Percentiles rank a stretch among this genome's conserved stretches.
These are phyloP conservation scores for Leccinum pellstonianum DNA, from an alignment of 768 basidiomycete species.

Conservation along the genomic window DNA sequence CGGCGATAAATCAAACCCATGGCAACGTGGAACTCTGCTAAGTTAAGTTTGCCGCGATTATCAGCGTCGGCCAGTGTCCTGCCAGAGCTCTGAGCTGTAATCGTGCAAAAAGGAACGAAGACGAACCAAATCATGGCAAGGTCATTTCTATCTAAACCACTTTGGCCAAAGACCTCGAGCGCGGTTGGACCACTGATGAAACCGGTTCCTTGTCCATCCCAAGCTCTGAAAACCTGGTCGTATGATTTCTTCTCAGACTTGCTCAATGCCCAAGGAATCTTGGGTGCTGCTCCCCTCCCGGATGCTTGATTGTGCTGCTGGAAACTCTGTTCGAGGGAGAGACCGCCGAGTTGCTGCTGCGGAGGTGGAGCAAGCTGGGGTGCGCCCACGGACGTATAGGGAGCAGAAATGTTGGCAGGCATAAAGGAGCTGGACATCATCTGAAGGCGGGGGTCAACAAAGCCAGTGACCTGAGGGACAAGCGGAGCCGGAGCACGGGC, in stretches of 20 bases:
- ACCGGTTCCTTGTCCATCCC: constrained; percentile 79
- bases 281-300: constrained; percentile 60
- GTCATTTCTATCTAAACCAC: constrained; percentile 85
- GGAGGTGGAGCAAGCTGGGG: constrained; percentile 61
- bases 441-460: constrained; percentile 76
- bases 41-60: constrained; percentile 92
- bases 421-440: constrained; percentile 94
- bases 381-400: constrained; percentile 55
- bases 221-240: constrained; percentile 94
- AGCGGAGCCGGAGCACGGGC: constrained; percentile 46
- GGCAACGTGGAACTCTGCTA: constrained; percentile 96
- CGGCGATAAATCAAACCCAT: constrained; percentile 98
- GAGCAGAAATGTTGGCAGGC: constrained; percentile 66
- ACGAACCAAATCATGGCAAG: constrained; percentile 90
- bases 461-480: constrained; percentile 76
- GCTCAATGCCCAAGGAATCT: constrained; percentile 82
- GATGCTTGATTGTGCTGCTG: constrained; percentile 82
- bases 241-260: constrained; percentile 96
- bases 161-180: constrained; percentile 90
- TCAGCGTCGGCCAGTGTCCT: constrained; percentile 93
- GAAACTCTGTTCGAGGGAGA: constrained; percentile 78
- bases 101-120: not conserved
- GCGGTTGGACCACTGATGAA: constrained; percentile 87
- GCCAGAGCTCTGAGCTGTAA: not conserved
- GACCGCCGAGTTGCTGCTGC: constrained; percentile 52